A percentile compares a stretch with the other conserved stretches of the same genome.
These are phyloP conservation scores for Rosellinia necatrix DNA, from an alignment of 2,329 filamentous ascomycete genomes.

Conservation along the genomic window DNA sequence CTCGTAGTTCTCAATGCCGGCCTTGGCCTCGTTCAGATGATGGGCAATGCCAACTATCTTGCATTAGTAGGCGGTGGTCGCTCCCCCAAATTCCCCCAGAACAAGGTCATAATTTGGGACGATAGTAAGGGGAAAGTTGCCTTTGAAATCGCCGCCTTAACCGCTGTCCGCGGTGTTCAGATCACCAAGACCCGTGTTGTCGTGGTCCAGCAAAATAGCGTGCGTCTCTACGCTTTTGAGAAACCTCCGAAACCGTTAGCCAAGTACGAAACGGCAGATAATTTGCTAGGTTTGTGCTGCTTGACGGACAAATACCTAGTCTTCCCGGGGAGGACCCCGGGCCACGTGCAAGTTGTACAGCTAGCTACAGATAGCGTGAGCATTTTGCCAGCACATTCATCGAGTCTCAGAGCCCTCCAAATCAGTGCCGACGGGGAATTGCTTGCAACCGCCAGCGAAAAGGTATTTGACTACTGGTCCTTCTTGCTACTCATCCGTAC, in stretches of 20 bases:
- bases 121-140: constrained; percentile 74
- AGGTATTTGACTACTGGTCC: constrained; percentile 46
- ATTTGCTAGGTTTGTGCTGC: constrained; percentile 79
- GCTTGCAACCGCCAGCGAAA: constrained; percentile 88
- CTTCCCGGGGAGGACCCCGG: constrained; percentile 84
- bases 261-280: constrained; percentile 84
- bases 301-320: constrained; percentile 74
- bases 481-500: constrained; percentile 17
- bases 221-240: constrained; percentile 80
- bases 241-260: constrained; percentile 72
- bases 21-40: constrained; percentile 82
- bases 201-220: constrained; percentile 79
- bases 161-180: constrained; percentile 78
- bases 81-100: constrained; percentile 82
- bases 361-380: constrained; percentile 79
- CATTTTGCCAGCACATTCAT: constrained; percentile 90
- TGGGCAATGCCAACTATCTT: constrained; percentile 83
- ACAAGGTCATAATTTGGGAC: constrained; percentile 95
- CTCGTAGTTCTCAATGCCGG: constrained; percentile 69
- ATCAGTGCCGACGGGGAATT: constrained; percentile 80
- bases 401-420: constrained; percentile 75
- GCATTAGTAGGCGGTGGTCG: constrained; percentile 88
- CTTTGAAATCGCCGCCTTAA: constrained; percentile 80
- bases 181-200: constrained; percentile 77
- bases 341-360: constrained; percentile 88